Percentiles rank a stretch among this genome's conserved stretches.
Evolutionary conservation across 345 rosid species (phyloP).

Genomic region (Eucalyptus regnans): DNA sequence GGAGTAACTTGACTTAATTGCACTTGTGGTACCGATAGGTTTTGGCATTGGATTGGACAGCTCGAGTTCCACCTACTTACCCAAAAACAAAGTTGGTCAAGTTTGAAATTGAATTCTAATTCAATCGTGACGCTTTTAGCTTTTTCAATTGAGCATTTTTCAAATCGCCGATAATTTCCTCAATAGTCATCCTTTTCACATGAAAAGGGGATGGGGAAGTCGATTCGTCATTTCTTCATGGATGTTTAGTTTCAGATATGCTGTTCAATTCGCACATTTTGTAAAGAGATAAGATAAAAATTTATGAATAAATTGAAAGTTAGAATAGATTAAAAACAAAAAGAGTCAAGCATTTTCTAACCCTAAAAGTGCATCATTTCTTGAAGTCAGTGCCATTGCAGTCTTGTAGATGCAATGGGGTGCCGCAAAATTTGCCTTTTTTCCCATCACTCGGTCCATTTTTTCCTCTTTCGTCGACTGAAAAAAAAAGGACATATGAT

Average conservation of each 20-base stretch:
- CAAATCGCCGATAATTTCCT: too few relatives aligned
- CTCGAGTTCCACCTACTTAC: neutral
- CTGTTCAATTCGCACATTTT: fast-evolving
- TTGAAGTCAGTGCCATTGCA: neutral
- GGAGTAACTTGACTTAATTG: neutral
- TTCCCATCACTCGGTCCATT: neutral
- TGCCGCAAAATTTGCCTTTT: neutral
- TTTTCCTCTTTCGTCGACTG: neutral
- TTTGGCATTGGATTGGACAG: neutral
- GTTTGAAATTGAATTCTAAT: neutral
- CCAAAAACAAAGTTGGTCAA: neutral
- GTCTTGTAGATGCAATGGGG: neutral
- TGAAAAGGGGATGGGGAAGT: too few relatives aligned
- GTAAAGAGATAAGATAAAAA: fast-evolving
- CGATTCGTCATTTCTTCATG: too few relatives aligned
- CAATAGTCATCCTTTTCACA: too few relatives aligned
- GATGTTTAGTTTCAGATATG: too few relatives aligned
- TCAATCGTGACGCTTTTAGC: neutral
- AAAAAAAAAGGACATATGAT: neutral
- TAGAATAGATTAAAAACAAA: too few relatives aligned
- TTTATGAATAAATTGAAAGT: too few relatives aligned
- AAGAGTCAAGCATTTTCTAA: neutral
- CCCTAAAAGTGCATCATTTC: neutral
- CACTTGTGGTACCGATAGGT: fast-evolving
- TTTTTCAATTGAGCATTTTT: neutral